phyloP scores from a whole-genome alignment of 495 filamentous ascomycete genomes.

The Penicillium daleae region DNA sequence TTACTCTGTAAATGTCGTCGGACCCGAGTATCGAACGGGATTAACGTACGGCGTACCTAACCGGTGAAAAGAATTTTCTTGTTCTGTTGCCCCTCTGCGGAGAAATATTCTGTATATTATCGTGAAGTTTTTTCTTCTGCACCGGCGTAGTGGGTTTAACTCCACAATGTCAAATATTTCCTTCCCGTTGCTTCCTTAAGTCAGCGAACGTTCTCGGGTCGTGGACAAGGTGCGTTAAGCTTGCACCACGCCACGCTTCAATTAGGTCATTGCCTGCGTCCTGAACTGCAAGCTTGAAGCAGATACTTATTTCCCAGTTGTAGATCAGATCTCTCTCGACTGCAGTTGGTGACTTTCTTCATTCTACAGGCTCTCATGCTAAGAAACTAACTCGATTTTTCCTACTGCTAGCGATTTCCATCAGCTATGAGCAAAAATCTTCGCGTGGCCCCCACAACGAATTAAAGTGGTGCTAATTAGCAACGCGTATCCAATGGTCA shows the following conservation, averaged over 20 bases:
- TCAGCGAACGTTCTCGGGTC: constrained; percentile 24
- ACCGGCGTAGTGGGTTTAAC: constrained; percentile 23
- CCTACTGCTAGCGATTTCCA: background rate
- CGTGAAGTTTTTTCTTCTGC: constrained; percentile 27
- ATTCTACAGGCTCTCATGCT: background rate
- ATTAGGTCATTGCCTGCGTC: background rate
- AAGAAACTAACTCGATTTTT: background rate
- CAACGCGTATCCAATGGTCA: constrained; percentile 18
- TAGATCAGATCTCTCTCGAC: background rate
- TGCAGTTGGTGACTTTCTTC: background rate
- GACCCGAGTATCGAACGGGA: background rate
- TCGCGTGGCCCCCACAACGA: constrained; percentile 20
- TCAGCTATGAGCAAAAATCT: constrained; percentile 21
- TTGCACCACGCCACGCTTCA: constrained; percentile 15
- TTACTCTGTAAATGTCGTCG: background rate
- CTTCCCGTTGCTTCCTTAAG: constrained; percentile 32
- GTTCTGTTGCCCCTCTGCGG: constrained; percentile 31
- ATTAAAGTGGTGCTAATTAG: constrained; percentile 28
- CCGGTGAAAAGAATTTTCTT: constrained; percentile 34
- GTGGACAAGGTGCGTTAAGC: constrained; percentile 31
- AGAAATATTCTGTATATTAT: constrained; percentile 17
- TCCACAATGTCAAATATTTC: constrained; percentile 30
- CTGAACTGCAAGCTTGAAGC: background rate
- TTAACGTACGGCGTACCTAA: constrained; percentile 15
- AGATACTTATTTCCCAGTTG: background rate